Evolutionary conservation across 495 filamentous ascomycete species (phyloP).

Genomic region (Penicillium paradoxum): DNA sequence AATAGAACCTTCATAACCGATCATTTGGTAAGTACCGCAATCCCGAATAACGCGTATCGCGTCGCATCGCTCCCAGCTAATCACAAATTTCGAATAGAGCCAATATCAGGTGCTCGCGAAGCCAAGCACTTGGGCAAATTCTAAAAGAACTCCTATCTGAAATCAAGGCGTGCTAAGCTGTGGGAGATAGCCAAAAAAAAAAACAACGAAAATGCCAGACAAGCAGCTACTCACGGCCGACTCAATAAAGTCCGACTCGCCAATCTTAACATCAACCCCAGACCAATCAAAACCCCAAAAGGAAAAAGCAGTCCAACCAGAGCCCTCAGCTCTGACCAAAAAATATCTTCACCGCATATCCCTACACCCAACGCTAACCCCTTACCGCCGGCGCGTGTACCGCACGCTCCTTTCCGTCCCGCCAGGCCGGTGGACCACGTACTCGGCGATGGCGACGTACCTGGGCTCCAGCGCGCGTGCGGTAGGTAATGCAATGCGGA

Average conservation of each 20-base stretch:
- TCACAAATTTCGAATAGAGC: neutral
- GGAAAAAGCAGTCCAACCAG: too few relatives aligned
- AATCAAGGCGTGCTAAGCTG: too few relatives aligned
- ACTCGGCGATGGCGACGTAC: conserved; percentile 62
- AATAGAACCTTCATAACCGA: neutral
- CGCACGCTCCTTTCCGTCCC: conserved; percentile 67
- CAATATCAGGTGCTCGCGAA: too few relatives aligned
- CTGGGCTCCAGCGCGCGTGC: conserved; percentile 69
- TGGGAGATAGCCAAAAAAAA: too few relatives aligned
- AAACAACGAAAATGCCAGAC: too few relatives aligned
- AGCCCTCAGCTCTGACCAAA: conserved; percentile 8
- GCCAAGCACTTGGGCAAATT: too few relatives aligned
- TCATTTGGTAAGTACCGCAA: neutral
- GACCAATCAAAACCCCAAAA: too few relatives aligned
- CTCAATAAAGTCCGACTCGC: too few relatives aligned
- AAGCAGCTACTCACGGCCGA: too few relatives aligned
- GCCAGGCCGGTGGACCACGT: conserved; percentile 63
- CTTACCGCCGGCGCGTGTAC: conserved; percentile 57
- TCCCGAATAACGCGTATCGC: neutral
- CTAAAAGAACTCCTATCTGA: too few relatives aligned
- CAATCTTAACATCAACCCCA: neutral
- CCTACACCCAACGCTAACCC: conserved; percentile 43
- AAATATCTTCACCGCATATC: conserved; percentile 30
- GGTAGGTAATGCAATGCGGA: conserved; percentile 71
- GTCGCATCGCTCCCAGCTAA: neutral